These are phyloP conservation scores for Coemansia pectinata DNA, from an alignment of 192 early-diverging fungal genomes.

Conservation along the genomic window DNA sequence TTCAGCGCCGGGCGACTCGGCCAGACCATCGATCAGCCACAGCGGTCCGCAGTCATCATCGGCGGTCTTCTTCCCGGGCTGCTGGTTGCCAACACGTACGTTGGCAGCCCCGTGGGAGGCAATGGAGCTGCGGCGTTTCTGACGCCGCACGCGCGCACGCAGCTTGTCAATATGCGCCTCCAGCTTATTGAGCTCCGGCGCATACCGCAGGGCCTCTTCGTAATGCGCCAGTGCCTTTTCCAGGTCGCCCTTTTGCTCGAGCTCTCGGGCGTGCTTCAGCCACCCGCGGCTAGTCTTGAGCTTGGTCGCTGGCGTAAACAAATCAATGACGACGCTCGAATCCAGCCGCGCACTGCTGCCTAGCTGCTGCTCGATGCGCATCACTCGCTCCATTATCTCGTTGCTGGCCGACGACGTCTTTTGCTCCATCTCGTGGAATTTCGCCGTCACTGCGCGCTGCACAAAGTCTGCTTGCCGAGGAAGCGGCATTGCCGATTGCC, in stretches of 20 bases:
- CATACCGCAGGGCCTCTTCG: constrained; percentile 51
- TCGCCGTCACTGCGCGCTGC: constrained; percentile 18
- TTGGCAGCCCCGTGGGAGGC: constrained; percentile 35
- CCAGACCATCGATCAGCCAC: constrained; percentile 45
- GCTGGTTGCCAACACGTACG: constrained; percentile 11
- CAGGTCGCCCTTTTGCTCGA: constrained; percentile 52
- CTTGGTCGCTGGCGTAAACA: constrained; percentile 60
- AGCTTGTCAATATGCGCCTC: constrained; percentile 52
- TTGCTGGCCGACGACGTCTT: constrained; percentile 29
- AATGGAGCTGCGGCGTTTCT: constrained; percentile 42
- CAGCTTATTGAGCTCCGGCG: constrained; percentile 52
- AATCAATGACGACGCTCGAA: constrained; percentile 38
- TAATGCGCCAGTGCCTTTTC: constrained; percentile 55
- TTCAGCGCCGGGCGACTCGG: constrained; percentile 49
- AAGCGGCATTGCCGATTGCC: background rate
- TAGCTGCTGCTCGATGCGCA: constrained; percentile 52
- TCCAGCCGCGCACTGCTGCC: constrained; percentile 16
- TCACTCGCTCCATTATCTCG: constrained; percentile 49
- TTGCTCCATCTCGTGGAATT: constrained; percentile 21
- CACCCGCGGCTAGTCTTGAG: constrained; percentile 58
- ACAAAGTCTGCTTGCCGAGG: constrained; percentile 26
- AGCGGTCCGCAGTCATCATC: constrained; percentile 30
- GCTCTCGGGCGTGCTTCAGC: constrained; percentile 54
- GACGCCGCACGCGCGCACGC: constrained; percentile 21
- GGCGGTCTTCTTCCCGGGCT: background rate